Evolutionary conservation across 164 flowering plant genomes (phyloP).

Genomic region (Dillenia turbinata): DNA sequence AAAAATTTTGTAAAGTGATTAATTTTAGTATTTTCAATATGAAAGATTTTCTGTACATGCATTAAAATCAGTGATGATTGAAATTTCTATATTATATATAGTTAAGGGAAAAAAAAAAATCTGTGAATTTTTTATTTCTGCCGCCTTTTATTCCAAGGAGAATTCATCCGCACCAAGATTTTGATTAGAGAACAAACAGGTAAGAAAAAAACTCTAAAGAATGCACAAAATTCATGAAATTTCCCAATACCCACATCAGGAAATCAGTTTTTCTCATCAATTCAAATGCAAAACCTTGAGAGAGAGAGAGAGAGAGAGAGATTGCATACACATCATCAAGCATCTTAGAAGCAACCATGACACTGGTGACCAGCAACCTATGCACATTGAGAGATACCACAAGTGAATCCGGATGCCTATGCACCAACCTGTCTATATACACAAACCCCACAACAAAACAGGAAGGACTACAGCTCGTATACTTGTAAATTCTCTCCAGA

Average conservation of each 20-base stretch:
- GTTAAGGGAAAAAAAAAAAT: too few species aligned
- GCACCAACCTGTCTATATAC: slow-evolving; percentile 74
- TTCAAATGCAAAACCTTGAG: not conserved
- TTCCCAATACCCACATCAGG: not conserved
- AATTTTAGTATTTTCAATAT: too few species aligned
- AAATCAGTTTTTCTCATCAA: not conserved
- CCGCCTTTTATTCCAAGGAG: too few species aligned
- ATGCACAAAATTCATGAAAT: not conserved
- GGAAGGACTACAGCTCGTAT: slow-evolving; percentile 81
- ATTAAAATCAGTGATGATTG: too few species aligned
- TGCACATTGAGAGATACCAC: slow-evolving; percentile 80
- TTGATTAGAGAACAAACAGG: not conserved
- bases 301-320: slow-evolving; percentile 5
- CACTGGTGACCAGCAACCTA: slow-evolving; percentile 73
- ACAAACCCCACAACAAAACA: slow-evolving; percentile 90
- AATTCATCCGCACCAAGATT: not conserved
- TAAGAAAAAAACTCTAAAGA: not conserved
- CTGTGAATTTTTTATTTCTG: too few species aligned
- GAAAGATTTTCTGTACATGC: too few species aligned
- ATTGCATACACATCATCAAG: slow-evolving; percentile 81
- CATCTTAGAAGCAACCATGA: slow-evolving; percentile 91
- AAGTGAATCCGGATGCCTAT: slow-evolving; percentile 70
- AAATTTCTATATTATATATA: too few species aligned
- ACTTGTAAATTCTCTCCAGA: slow-evolving; percentile 84
- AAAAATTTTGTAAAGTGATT: too few species aligned